Base-by-base conservation (phyloP, 129 eudicot species). In the Pittosporum tobira region DNA sequence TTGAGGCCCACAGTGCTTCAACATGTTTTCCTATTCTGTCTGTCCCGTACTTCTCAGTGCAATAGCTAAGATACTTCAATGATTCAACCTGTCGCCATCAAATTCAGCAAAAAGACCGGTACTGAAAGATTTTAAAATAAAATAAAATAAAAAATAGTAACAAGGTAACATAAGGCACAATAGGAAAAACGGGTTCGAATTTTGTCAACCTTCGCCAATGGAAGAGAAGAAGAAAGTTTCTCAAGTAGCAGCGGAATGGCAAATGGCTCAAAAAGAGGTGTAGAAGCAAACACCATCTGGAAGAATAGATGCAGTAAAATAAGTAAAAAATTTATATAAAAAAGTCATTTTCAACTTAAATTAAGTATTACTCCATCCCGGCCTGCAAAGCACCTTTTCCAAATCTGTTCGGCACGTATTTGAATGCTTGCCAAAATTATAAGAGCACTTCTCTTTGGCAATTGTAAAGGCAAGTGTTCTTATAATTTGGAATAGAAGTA, bases 261-360 rank as follows among this genome's bases (percentile, higher is more conserved):
- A 76, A 74, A 87, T 42, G 96, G 99, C 77, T 83, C 94, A 65
- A 78, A 91, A 34, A 80, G 75, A 37, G 94, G 82, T 0, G 96
- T 81, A 52, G 96, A 81, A 69, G 77, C 95, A 72, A 83, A 87
- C 40, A 94, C 90, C 84, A 87, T 22, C 99, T 91, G 79, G 20
- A 49, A 66, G n/a, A n/a, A n/a, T n/a, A n/a, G 24, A 71, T 23
- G 63, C 20, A 10, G n/a, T 40, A 43, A 59, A 62, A 65, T 4
- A 71, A 8, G 48, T 61, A 22, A 57, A 19, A 57, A 45, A 51
- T 13, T 16, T 5, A 24, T 12, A 1, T 19, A 44, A 37, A n/a
- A 13, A 48, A 11, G 12, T 30, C 12, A 29, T 47, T 1, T 22
- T 42, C 1, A 28, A 12, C 27, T 30, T 45, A 18, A 25, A 48